Evolutionary conservation across 352 stramenopile genomes (phyloP), one percentile per base, ranked within the genome.

Genomic region (Pythium plurisporium): DNA sequence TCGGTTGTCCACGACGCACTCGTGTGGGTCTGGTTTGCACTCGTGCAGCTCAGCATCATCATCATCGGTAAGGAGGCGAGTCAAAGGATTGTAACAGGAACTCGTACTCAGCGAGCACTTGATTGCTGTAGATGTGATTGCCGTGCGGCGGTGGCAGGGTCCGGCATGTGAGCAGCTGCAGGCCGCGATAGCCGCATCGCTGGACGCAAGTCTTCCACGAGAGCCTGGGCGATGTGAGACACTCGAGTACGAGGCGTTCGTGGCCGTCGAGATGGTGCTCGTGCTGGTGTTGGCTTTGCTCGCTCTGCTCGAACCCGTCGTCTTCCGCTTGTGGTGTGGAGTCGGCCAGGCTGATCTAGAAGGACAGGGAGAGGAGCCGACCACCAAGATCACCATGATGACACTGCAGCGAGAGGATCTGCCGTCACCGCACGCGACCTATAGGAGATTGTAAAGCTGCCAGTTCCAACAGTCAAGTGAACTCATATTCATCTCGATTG

Each of bases 271-370:
- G n/a, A 29, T 31, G 26, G n/a, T 65, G 31, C 25, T 65, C 0
- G 33, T 57, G 10, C n/a, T 49, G 1, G 11, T 20, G 6, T 11
- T 64, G n/a, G 14, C 36, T 5, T 8, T 40, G 9, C 26, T 64
- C 3, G 47, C 47, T 26, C 23, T 64, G 12, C 48, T 65, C 1
- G 33, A 59, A 43, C 58, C 58, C 17, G 49, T 65, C 49, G 15
- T 59, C 5, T 34, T 59, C 22, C 42, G 58, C 27, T 19, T 65
- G 9, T 65, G 47, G 47, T 64, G 57, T 40, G 23, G n/a, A 25
- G 17, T n/a, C 9, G 22, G 36, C 11, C 38, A 44, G n/a, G 6
- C 17, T 2, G 22, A 43, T 17, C n/a, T 27, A 46, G 14, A 44
- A 22, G 2, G n/a, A 43, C n/a, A n/a, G n/a, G n/a, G n/a, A n/a